Conservation (phyloP, 2,329 filamentous ascomycete species). For the Eurotiales sp. region DNA sequence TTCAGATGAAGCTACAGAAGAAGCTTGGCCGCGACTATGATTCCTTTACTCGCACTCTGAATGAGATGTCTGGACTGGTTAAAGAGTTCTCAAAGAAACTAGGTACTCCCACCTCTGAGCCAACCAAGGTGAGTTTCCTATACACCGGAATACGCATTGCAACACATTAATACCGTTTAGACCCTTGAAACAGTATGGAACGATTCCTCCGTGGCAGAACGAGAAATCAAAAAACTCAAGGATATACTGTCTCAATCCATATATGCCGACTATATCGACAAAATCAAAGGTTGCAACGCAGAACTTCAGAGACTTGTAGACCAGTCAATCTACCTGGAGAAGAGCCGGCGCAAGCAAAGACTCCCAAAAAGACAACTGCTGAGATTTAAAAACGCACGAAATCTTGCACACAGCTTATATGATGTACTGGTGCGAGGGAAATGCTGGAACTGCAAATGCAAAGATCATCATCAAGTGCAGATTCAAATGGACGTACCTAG, state of each 20-base stretch:
- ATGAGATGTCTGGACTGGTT: neutral
- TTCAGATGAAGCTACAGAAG: neutral
- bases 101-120: neutral
- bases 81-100: neutral
- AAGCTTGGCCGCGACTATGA: neutral
- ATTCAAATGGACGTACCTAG: neutral
- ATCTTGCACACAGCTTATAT: slow-evolving; percentile 7
- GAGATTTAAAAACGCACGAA: neutral
- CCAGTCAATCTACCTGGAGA: slow-evolving; percentile 11
- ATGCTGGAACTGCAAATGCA: slow-evolving; percentile 14
- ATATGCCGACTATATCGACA: slow-evolving; percentile 16
- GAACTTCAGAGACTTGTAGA: slow-evolving; percentile 17
- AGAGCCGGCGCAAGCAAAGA: neutral
- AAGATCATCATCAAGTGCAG: neutral
- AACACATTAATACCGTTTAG: neutral
- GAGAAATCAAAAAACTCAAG: neutral
- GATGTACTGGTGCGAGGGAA: slow-evolving; percentile 4
- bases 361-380: neutral
- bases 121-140: neutral
- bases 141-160: neutral
- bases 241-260: slow-evolving; percentile 16
- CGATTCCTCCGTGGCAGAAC: neutral
- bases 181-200: neutral
- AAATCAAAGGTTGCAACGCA: slow-evolving; percentile 15
- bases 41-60: neutral